These are phyloP conservation scores for Ramularia endophylla DNA, from an alignment of 2,329 filamentous ascomycete species.

Conservation along the genomic window DNA sequence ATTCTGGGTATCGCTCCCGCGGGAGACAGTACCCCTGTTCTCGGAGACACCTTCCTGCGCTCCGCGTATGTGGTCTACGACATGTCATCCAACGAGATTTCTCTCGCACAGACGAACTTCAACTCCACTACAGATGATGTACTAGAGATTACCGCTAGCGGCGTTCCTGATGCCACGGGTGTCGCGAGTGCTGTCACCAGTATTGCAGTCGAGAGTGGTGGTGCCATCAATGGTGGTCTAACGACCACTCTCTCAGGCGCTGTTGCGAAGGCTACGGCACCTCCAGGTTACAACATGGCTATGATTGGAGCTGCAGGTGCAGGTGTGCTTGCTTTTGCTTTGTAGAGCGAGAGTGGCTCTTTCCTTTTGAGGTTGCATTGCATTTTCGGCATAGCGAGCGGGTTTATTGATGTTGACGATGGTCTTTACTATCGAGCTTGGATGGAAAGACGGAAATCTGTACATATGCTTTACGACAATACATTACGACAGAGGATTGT, in stretches of 20 bases:
- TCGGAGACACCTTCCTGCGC: conserved; percentile 59
- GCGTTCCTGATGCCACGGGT: conserved; percentile 48
- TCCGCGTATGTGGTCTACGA: conserved; percentile 60
- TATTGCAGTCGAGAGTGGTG: conserved; percentile 38
- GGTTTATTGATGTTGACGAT: too few relatives aligned
- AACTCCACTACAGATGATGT: conserved; percentile 49
- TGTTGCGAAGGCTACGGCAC: conserved; percentile 21
- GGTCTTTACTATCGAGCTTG: too few relatives aligned
- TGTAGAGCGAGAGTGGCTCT: background rate
- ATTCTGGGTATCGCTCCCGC: conserved; percentile 49
- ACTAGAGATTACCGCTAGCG: conserved; percentile 48
- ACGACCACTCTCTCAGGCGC: conserved; percentile 11
- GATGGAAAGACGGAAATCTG: too few relatives aligned
- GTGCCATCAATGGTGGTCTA: conserved; percentile 35
- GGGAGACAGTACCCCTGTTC: conserved; percentile 42
- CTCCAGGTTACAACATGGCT: conserved; percentile 23
- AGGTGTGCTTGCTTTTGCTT: conserved; percentile 18
- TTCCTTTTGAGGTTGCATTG: too few relatives aligned
- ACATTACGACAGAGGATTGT: too few relatives aligned
- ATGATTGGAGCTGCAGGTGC: conserved; percentile 24
- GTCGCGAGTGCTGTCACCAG: conserved; percentile 48
- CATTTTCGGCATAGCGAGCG: too few relatives aligned
- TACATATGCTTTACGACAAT: too few relatives aligned
- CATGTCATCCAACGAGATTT: conserved; percentile 54
- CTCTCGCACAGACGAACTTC: conserved; percentile 56